Evolutionary conservation across 1,139 yeast species (phyloP), one percentile per base, ranked within the genome.

Genomic region (Protomyces macrosporus): DNA sequence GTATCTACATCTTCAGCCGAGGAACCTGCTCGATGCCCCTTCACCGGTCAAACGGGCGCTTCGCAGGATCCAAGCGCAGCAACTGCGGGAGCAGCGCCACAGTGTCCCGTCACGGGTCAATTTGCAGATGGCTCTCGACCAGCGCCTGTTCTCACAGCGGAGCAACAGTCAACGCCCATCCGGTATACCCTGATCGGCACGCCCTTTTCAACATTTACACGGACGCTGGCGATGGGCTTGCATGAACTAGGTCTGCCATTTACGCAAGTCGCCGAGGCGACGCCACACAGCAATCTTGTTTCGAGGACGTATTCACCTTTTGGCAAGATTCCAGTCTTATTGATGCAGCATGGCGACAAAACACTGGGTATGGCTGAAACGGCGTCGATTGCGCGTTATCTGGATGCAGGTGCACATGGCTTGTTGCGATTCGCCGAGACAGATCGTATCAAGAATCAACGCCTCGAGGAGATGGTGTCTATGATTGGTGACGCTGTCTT

Each of bases 21-120:
- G 23, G 23, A 36, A 9, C 12, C 12, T 12, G 39, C 39, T 36
- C 9, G 39, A 36, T 56, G 60, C 30, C 60, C 60, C 3, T 55
- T 56, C 48, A 56, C 60, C 2, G 60, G 60, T 9, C 54, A 53
- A 4, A 37, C 50, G n/a, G 60, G 53, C 14, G 60, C 34, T 4
- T 10, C 39, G 16, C 23, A 45, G n/a, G 42, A 45, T 9, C 50
- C 60, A 6, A 45, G 9, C 6, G 14, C 23, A 7, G 60, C 48
- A 33, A n/a, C n/a, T n/a, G 39, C 35, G 37, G 55, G 48, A 10
- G 16, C 55, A 7, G 32, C 50, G 14, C 54, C 60, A 4, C 62
- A 51, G 12, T 58, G 62, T 42, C 62, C 62, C 10, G 62, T 58
- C 14, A 58, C 62, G n/a, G 62, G 62, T 32, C 62, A 58, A 42